Evolutionary conservation across 2,329 filamentous ascomycete species (phyloP), one percentile per base, ranked within the genome.

Genomic region (Thielaviopsis euricoi): DNA sequence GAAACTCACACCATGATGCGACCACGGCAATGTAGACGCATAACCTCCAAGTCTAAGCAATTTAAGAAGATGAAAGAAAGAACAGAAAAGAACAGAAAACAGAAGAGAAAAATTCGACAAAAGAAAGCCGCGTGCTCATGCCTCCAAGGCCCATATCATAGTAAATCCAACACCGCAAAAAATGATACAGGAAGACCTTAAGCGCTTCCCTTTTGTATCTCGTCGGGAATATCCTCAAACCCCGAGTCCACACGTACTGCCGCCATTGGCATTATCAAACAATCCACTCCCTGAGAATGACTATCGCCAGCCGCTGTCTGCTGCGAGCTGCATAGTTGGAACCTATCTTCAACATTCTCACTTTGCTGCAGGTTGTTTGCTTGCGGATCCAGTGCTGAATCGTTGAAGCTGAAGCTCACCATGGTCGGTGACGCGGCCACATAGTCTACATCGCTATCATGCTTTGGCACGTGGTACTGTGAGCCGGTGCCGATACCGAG

Each of bases 331-430:
- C 2, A 43, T n/a, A 43, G 37, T 4, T 15, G 15, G 37, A 43
- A 43, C 37, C 17, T n/a, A 15, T 43, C 37, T 10, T 43, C 15
- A 15, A 3, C n/a, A 10, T 15, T 10, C 13, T 43, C 37, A 10
- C 15, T 15, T n/a, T 52, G 48, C 19, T 19, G n/a, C 22, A 57
- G 29, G 13, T 10, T 29, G 10, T 54, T 25, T n/a, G 52, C 12
- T 22, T 49, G 25, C 40, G 17, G 29, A 19, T 10, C 43, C 40
- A 40, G 12, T 15, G 17, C 22, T 29, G 19, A 29, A 68, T 95
- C 88, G 68, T 95, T 96, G 59, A 97, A 85, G 66, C 93, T 83
- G 64, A 88, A 88, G 61, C 94, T 89, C 6, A 87, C 86, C 1
- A 84, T 85, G 0, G 85, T 85, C 2, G 91, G 91, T 1, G 87